Percentiles rank a stretch among this genome's conserved stretches.
Evolutionary conservation across 73 alveolate species (phyloP).

Genomic region (Tetrahymena borealis): DNA sequence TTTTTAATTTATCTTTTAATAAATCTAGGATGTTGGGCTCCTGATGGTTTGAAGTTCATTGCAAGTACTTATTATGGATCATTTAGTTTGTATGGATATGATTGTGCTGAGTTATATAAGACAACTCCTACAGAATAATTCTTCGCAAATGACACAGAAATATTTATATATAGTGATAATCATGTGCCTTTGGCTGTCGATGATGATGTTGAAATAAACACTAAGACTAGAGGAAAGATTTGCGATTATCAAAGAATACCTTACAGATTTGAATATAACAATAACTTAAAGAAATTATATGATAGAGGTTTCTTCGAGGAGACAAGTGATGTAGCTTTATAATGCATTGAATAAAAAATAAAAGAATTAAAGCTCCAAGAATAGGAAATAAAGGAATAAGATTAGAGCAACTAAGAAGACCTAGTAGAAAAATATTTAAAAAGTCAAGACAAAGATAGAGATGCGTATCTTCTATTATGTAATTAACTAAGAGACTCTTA

Average conservation of each 20-base stretch:
- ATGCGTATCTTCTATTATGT: not conserved
- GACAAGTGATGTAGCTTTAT: not conserved
- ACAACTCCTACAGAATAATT: constrained; percentile 30
- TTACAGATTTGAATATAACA: constrained; percentile 14
- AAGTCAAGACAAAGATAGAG: not conserved
- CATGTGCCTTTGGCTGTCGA: constrained; percentile 32
- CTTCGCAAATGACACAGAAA: constrained; percentile 31
- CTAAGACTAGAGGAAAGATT: constrained; percentile 28
- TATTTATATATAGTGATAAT: constrained; percentile 17
- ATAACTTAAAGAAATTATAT: not conserved
- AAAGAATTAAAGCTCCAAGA: not conserved
- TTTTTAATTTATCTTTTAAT: not conserved
- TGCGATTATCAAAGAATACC: constrained; percentile 41
- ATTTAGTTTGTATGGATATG: constrained; percentile 38
- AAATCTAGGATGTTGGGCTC: constrained; percentile 29
- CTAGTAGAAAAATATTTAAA: not conserved
- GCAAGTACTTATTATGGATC: constrained; percentile 39
- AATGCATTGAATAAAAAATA: not conserved
- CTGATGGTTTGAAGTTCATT: constrained; percentile 30
- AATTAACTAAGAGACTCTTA: not conserved
- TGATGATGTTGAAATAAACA: constrained; percentile 32
- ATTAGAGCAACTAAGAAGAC: not conserved
- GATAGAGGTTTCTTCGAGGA: not conserved
- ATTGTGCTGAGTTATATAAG: constrained; percentile 8
- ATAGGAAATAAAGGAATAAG: not conserved